A percentile compares a stretch with the other conserved stretches of the same genome.
Conservation (phyloP, 306 rosid genomes). For the Rosa rugosa region DNA sequence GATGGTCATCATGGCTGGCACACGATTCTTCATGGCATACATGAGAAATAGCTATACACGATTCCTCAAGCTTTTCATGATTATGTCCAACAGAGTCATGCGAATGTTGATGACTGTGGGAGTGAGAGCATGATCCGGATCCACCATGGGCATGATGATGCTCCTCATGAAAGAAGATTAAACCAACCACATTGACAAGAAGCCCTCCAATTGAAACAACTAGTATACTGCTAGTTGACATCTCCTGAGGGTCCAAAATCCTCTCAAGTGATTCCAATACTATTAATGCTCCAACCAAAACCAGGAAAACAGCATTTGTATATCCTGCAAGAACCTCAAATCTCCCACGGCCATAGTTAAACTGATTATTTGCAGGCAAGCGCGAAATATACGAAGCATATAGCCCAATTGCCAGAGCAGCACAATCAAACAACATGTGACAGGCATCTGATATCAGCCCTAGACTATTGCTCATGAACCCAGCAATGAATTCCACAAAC, state of each 20-base stretch:
- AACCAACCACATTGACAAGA: slow-evolving; percentile 75
- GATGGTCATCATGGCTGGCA: slow-evolving; percentile 33
- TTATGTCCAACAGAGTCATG: slow-evolving; percentile 35
- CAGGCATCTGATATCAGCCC: slow-evolving; percentile 94
- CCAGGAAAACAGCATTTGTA: slow-evolving; percentile 83
- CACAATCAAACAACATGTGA: slow-evolving; percentile 98
- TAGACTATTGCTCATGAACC: slow-evolving; percentile 94
- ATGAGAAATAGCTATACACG: slow-evolving; percentile 33
- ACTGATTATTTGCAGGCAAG: slow-evolving; percentile 76
- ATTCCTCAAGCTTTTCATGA: slow-evolving; percentile 37
- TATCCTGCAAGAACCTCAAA: slow-evolving; percentile 94
- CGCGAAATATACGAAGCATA: slow-evolving; percentile 95
- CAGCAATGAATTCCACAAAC: slow-evolving; percentile 90
- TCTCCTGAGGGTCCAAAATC: slow-evolving; percentile 92
- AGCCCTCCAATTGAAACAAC: slow-evolving; percentile 89
- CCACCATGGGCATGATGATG: slow-evolving; percentile 96
- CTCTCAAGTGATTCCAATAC: slow-evolving; percentile 92
- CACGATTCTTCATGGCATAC: slow-evolving; percentile 40
- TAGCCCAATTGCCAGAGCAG: slow-evolving; percentile 92
- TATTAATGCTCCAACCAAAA: slow-evolving; percentile 87
- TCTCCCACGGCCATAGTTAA: slow-evolving; percentile 85
- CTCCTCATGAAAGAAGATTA: slow-evolving; percentile 92
- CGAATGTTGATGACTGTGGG: slow-evolving; percentile 36
- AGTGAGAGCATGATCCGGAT: slow-evolving; percentile 48
- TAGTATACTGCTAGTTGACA: slow-evolving; percentile 75